Conservation (phyloP, 352 stramenopile species). For the Globisporangium radiosum region DNA sequence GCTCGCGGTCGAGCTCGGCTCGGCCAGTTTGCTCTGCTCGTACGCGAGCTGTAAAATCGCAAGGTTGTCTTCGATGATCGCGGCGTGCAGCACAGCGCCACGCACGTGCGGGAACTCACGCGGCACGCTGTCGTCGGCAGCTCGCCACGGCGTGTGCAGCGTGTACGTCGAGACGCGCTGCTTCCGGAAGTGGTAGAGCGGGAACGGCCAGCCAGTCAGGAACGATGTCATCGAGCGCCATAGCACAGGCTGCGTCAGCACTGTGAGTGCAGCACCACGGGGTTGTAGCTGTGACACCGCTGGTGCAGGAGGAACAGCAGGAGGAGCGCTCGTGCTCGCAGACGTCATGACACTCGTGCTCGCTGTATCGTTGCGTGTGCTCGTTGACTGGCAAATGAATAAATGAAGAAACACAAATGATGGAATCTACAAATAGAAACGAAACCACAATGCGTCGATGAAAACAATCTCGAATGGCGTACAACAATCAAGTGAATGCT, state of each 20-base stretch:
- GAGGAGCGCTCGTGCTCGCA: no score
- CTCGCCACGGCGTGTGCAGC: background rate
- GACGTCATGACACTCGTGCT: no score
- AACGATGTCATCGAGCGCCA: constrained; percentile 2
- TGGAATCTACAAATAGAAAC: no score
- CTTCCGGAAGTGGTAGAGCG: background rate
- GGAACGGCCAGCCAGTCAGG: constrained; percentile 1
- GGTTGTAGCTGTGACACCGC: no score
- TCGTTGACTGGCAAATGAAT: no score
- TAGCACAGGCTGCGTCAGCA: background rate
- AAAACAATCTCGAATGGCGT: no score
- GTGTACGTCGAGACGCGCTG: background rate
- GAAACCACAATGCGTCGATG: no score
- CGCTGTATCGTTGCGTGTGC: no score
- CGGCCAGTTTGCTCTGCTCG: background rate
- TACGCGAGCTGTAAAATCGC: background rate
- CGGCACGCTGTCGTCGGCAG: background rate
- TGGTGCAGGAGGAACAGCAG: no score
- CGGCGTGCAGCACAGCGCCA: background rate
- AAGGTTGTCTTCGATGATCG: constrained; percentile 3
- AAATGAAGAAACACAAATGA: no score
- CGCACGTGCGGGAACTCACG: background rate
- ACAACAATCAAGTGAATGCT: no score
- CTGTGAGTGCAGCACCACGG: background rate
- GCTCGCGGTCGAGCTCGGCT: background rate